Evolutionary conservation across 495 filamentous ascomycete genomes (phyloP).

Genomic region (Geoglossum glabrum): DNA sequence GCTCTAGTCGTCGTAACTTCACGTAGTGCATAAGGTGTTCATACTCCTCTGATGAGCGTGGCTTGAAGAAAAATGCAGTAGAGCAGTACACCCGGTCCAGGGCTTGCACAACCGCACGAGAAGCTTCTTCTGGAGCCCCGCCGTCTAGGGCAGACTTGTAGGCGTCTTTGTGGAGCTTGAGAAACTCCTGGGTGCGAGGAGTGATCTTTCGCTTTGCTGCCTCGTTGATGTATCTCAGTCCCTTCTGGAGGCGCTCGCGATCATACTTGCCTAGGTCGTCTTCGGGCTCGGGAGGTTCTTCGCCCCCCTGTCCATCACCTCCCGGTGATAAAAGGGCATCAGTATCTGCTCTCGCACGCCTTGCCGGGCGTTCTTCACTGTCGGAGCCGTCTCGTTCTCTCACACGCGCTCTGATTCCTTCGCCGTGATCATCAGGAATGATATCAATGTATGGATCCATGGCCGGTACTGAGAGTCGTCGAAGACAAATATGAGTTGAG

Average conservation of each 20-base stretch:
- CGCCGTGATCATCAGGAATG: no score
- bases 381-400: no score
- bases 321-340: no score
- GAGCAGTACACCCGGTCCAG: slow-evolving; percentile 5
- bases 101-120: slow-evolving; percentile 5
- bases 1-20: slow-evolving; percentile 6
- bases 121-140: not conserved
- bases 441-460: no score
- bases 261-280: slow-evolving; percentile 3
- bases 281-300: slow-evolving; percentile 6
- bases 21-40: slow-evolving; percentile 3
- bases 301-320: no score
- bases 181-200: slow-evolving; percentile 7
- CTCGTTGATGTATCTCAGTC: slow-evolving; percentile 7
- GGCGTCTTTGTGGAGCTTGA: slow-evolving; percentile 6
- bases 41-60: slow-evolving; percentile 6
- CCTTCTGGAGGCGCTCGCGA: slow-evolving; percentile 5
- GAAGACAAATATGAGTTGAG: no score
- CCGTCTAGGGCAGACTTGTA: slow-evolving; percentile 5
- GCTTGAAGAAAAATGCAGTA: slow-evolving; percentile 6
- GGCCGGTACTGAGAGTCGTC: no score
- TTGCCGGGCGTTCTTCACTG: no score
- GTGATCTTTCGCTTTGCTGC: slow-evolving; percentile 7
- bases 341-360: no score
- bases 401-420: no score